Evolutionary conservation across 2,329 filamentous ascomycete genomes (phyloP).

Genomic region (Phialemonium atrogriseum): DNA sequence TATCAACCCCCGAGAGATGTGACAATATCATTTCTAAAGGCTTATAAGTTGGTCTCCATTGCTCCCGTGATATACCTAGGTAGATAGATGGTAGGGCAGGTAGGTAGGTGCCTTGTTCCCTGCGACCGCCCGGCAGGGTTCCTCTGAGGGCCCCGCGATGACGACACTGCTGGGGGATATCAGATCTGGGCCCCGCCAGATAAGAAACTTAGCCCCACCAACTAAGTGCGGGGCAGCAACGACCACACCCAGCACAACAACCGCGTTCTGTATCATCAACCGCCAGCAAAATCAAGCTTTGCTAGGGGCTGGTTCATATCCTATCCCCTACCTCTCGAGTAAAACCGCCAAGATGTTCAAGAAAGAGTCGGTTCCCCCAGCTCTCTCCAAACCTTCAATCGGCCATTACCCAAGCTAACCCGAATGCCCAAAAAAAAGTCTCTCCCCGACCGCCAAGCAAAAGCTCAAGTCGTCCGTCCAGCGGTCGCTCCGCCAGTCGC

Average conservation of each 20-base stretch:
- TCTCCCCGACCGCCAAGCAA: slow-evolving; percentile 72
- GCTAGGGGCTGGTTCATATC: not conserved
- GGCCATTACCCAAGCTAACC: slow-evolving; percentile 1
- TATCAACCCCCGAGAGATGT: too few species aligned
- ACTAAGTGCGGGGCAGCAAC: slow-evolving; percentile 2
- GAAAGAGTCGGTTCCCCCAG: slow-evolving; percentile 60
- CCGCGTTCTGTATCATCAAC: not conserved
- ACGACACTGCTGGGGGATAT: slow-evolving; percentile 6
- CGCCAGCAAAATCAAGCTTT: not conserved
- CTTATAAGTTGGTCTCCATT: too few species aligned
- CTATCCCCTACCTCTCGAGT: not conserved
- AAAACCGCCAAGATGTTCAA: slow-evolving; percentile 66
- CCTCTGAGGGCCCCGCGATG: slow-evolving; percentile 6
- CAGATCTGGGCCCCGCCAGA: slow-evolving; percentile 2
- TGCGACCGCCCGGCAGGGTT: too few species aligned
- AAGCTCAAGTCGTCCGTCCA: slow-evolving; percentile 98
- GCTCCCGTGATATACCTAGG: not conserved
- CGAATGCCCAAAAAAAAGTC: slow-evolving; percentile 38
- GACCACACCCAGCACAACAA: slow-evolving; percentile 1
- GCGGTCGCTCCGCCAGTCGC: slow-evolving; percentile 72
- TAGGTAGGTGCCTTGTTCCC: too few species aligned
- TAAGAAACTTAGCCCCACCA: slow-evolving; percentile 1
- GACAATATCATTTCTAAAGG: too few species aligned
- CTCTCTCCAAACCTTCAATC: slow-evolving; percentile 1
- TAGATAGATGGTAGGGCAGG: not conserved